These are phyloP conservation scores for Elasticomyces elasticus DNA, from an alignment of 495 filamentous ascomycete species.

Conservation along the genomic window DNA sequence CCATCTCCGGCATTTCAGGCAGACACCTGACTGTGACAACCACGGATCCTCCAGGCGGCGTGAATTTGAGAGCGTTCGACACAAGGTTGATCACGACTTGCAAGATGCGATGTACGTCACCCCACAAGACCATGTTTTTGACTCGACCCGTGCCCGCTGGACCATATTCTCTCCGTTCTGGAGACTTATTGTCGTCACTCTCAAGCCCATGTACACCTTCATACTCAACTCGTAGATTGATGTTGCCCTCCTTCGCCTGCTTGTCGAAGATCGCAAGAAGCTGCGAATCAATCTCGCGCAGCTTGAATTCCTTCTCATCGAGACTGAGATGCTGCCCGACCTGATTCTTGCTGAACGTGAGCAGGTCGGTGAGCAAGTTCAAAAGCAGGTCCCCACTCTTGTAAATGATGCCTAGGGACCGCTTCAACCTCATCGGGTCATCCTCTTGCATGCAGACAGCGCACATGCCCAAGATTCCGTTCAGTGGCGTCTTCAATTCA, in stretches of 20 bases:
- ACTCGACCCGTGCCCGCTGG: constrained; percentile 53
- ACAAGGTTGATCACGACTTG: constrained; percentile 90
- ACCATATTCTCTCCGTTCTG: constrained; percentile 33
- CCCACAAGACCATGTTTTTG: constrained; percentile 71
- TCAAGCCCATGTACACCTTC: constrained; percentile 43
- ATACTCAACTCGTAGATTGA: constrained; percentile 61
- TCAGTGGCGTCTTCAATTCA: constrained; percentile 84
- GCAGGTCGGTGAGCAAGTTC: constrained; percentile 78
- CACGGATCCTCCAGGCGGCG: constrained; percentile 64
- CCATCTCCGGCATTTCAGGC: constrained; percentile 9
- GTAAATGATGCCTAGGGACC: constrained; percentile 74
- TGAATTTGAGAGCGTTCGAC: constrained; percentile 88
- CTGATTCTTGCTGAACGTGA: constrained; percentile 91
- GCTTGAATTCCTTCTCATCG: constrained; percentile 75
- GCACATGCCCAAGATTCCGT: constrained; percentile 89
- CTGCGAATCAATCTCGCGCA: constrained; percentile 71
- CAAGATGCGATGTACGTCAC: constrained; percentile 80
- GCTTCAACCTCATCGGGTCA: constrained; percentile 62
- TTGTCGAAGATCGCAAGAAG: constrained; percentile 78
- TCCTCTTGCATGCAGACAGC: constrained; percentile 86
- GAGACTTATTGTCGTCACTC: constrained; percentile 19
- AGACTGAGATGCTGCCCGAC: constrained; percentile 68
- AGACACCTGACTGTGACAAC: constrained; percentile 60
- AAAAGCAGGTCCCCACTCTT: constrained; percentile 81
- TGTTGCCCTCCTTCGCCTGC: constrained; percentile 68